Percentiles rank a stretch among this genome's conserved stretches.
Evolutionary conservation across 1,139 yeast species (phyloP).

Genomic region (Wickerhamiella infanticola): DNA sequence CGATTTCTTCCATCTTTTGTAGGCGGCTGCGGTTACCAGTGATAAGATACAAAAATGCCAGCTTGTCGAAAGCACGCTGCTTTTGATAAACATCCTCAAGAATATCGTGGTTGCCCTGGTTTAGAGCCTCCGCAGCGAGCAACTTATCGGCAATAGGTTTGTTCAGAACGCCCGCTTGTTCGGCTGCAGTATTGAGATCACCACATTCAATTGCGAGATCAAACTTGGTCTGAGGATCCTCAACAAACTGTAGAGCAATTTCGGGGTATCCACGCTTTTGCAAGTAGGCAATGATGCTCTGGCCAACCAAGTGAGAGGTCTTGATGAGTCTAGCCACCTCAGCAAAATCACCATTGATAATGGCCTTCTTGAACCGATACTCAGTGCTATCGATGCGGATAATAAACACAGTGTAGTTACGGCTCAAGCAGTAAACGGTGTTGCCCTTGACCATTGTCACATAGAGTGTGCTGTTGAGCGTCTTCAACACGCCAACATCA

Average conservation of each 20-base stretch:
- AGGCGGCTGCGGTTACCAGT: constrained; percentile 70
- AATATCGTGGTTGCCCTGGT: constrained; percentile 75
- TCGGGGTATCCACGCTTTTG: constrained; percentile 88
- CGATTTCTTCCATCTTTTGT: constrained; percentile 73
- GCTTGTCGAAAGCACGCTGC: constrained; percentile 69
- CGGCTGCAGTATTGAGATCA: constrained; percentile 71
- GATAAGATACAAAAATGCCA: constrained; percentile 71
- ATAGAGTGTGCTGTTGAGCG: constrained; percentile 82
- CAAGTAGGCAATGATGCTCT: constrained; percentile 85
- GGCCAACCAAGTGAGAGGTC: constrained; percentile 87
- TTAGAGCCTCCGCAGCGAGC: constrained; percentile 71
- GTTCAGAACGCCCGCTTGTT: constrained; percentile 70
- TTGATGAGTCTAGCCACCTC: constrained; percentile 86
- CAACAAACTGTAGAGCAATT: constrained; percentile 85
- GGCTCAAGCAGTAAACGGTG: constrained; percentile 63
- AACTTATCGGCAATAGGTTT: constrained; percentile 61
- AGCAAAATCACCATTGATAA: constrained; percentile 75
- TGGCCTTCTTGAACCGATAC: constrained; percentile 86
- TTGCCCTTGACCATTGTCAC: constrained; percentile 46
- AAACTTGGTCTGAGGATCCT: constrained; percentile 91
- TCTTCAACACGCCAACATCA: constrained; percentile 85
- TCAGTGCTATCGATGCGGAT: constrained; percentile 87
- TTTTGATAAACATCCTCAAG: constrained; percentile 86
- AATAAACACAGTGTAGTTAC: constrained; percentile 72
- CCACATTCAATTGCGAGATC: constrained; percentile 93